Evolutionary conservation across 768 basidiomycete species (phyloP), one percentile per base, ranked within the genome.

Genomic region (Suillus americanus): DNA sequence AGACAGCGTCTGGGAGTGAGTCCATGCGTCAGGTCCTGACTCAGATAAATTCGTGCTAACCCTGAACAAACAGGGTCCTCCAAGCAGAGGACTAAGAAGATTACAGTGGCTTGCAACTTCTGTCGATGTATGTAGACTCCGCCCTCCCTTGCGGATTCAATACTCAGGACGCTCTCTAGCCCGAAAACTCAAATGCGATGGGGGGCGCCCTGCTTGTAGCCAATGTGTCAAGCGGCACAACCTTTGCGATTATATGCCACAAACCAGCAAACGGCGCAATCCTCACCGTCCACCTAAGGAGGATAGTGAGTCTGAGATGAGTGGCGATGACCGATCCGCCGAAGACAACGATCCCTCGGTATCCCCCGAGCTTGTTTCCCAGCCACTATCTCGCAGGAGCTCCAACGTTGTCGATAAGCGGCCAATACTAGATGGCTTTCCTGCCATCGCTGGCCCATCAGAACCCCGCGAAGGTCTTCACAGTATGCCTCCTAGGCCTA

Each of bases 51-150:
- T 60, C 63, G 63, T 68, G 68, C 67, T 65, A 68, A 65, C 62
- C 66, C 41, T 56, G 16, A 65, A 63, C 45, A 64, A 64, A 62
- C 69, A 87, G 87, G 82, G 73, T 84, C 86, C 40, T 81, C 82
- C 66, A 89, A 89, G 68, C 85, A 85, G 68, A 84, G 90, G 64
- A 85, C 88, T 62, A 93, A 92, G 81, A 93, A 94, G 78, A 94
- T 94, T 62, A 92, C 89, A 25, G 91, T 94, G 53, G 92, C 92
- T 45, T 94, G 92, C 80, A 93, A 94, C 76, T 94, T 94, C 75
- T 94, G 92, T 79, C 89, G 92, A 66, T 93, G 92, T 93, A 75
- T 79, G 91, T 83, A 53, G 48, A 62, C 61, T 64, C 62, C 55
- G 43, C 63, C 66, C 66, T 70, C 25, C 45, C 48, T 61, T 66